Evolutionary conservation across 495 filamentous ascomycete species (phyloP), one percentile per base, ranked within the genome.

Genomic region (Bombardia bombarda): DNA sequence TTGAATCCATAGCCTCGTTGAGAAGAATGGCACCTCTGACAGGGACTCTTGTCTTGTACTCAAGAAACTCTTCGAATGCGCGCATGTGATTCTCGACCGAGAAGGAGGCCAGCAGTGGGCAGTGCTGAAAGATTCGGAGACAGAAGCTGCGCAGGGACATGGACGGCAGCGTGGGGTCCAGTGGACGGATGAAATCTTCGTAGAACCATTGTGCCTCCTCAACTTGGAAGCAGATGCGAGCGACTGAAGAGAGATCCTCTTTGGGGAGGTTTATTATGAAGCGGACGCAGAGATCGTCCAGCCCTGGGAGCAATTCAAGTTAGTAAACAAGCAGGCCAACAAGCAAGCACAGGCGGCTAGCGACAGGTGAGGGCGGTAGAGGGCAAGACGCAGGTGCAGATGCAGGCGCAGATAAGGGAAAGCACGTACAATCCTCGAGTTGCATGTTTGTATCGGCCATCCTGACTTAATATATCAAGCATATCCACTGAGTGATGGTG

Each of bases 151-250:
- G 80, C 8, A 97, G 75, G 26, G 80, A 80, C 63, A 97, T 79
- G 2, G 84, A 87, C 6, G 93, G 93, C 3, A 97, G 68, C 24
- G 73, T 72, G 7, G 88, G 87, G 57, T 95, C 87, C 41, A 90
- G 69, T 23, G 88, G 89, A 26, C 93, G 85, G 63, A 98, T 86
- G 58, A 97, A 98, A 65, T 98, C 92, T 66, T 97, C 93, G 79
- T 96, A 98, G 63, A 89, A 97, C 92, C 92, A 98, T 84, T 98
- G 92, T 57, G 92, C 92, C 58, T 96, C 93, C 65, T 98, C 92
- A 42, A 98, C 83, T 68, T 96, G 90, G 63, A 98, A 98, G 64
- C 89, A 95, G 57, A 97, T 88, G 49, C 92, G 86, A 56, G 90
- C 87, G 17, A 94, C 85, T 0, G 83, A 87, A 46, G 82, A 77